Evolutionary conservation across 1,139 yeast genomes (phyloP), one percentile per base, ranked within the genome.

Genomic region (Lodderomyces metapsilosis): DNA sequence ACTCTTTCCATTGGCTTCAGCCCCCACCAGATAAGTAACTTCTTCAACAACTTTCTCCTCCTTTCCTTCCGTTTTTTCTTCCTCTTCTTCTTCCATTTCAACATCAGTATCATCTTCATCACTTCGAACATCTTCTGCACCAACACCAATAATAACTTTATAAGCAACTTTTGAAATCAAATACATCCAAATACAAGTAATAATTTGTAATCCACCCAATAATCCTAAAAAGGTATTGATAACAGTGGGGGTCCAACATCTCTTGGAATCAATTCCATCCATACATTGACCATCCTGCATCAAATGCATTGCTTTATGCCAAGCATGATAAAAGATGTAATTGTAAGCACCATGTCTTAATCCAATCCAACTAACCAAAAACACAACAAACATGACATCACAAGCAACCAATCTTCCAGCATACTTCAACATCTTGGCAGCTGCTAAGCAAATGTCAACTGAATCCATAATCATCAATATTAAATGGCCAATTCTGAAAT

Each of bases 101-200:
- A 50, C 58, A 23, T 62, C 70, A 18, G 65, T 59, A 38, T 66
- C 72, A 38, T 64, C 70, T 40, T 79, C 85, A 50, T 78, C 87
- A 55, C 88, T 91, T 58, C 95, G 80, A 51, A 95, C 84, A 45
- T 84, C 86, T 59, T 89, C 96, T 39, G 88, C 94, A 27, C 82
- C 80, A 16, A 67, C 71, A 4, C 97, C 97, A 6, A 74, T 69
- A 25, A 88, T 50, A 18, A 88, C 94, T 55, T 74, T 80, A 45
- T 73, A 64, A 15, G 87, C 88, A 23, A 88, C 94, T 52, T 78
- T 80, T 15, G 76, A 49, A 48, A 89, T 88, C 64, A 85, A 71
- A 56, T 71, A 78, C 72, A 88, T 73, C 97, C 97, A 88, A 43
- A 85, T 59, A 24, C 82, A 48, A 22, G 84, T 79, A 38, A 88